Evolutionary conservation across 2,329 filamentous ascomycete species (phyloP), one percentile per base, ranked within the genome.

Genomic region (Penicillium sp.): DNA sequence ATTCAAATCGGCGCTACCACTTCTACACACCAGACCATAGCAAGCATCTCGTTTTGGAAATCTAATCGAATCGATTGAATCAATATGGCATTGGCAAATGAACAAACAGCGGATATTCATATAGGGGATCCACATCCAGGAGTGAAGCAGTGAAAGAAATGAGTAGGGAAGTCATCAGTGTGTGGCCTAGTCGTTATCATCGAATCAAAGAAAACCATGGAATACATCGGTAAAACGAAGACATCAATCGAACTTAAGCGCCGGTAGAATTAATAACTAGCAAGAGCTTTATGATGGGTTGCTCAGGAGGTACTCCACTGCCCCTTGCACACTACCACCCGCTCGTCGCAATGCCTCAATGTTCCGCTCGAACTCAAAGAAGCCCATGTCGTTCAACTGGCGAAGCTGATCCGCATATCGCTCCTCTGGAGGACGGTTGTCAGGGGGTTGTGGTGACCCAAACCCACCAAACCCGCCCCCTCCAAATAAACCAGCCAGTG

Each of bases 331-430:
- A 71, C 90, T 97, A 10, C 94, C 94, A 8, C 94, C 94, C 56
- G 90, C 91, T 67, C 93, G 84, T 73, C 93, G 83, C 67, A 99
- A 77, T 5, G 94, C 94, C 52, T 89, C 87, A 28, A 99, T 86
- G 65, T 99, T 99, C 64, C 90, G 81, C 48, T 99, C 93, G 69
- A 97, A 99, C 70, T 99, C 92, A 71, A 87, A 96, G 77, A 99
- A 99, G 3, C 94, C 94, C 94, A 99, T 99, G 62, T 97, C 94
- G 72, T 99, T 99, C 59, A 99, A 78, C 76, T 97, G 92, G 56
- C 91, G 83, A 46, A 99, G 80, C 75, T 99, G 93, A 28, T 90
- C 87, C 3, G 90, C 92, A 66, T 96, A 99, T 55, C 91, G 82
- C 75, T 97, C 94, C 79, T 99, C 94, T 0, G 94, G 93, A 4